Evolutionary conservation across 345 rosid genomes (phyloP), one percentile per base, ranked within the genome.

Genomic region (Pistacia atlantica): DNA sequence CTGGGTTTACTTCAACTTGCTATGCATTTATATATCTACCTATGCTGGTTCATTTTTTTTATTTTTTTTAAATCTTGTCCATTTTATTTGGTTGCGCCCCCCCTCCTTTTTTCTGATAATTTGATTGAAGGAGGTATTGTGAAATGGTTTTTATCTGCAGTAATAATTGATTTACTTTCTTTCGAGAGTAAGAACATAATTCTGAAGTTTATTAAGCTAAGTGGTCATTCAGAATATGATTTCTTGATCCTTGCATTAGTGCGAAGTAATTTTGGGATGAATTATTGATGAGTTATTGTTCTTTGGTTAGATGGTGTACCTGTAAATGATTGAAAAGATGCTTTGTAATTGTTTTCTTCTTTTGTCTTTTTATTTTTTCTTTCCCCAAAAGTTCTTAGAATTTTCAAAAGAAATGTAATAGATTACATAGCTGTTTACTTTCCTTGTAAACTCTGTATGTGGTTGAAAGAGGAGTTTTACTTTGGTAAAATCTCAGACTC

Each of bases 1-100:
- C 77, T 61, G 65, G 51, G 46, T 77, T 83, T 74, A 71, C 42
- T 71, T 79, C 52, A 52, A 76, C 31, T 73, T 65, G 46, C 42
- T 20, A 60, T 38, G 12, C 48, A 42, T 61, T 58, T 62, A 25
- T 61, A 52, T 62, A 25, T 49, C 64, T 20, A 54, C n/a, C 25
- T 18, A 52, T 31, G 12, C 22, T 48, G 25, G 25, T 22, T 22
- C 25, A 25, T 25, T 25, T 25, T 25, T 25, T 25, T 25, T 25
- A 22, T 25, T 71, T 14, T 46, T 28, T 7, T 9, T 8, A 9
- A n/a, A 31, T 31, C 2, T n/a, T 12, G 3, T 65, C 0, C 8
- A 13, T 31, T 65, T 11, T 66, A 3, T 20, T 68, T 10, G 49
- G 35, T 28, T 48, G 17, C 5, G 17, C 28, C 33, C 5, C 28